Evolutionary conservation across 1,139 yeast species (phyloP), one percentile per base, ranked within the genome.

Genomic region (Yamadazyma triangularis): DNA sequence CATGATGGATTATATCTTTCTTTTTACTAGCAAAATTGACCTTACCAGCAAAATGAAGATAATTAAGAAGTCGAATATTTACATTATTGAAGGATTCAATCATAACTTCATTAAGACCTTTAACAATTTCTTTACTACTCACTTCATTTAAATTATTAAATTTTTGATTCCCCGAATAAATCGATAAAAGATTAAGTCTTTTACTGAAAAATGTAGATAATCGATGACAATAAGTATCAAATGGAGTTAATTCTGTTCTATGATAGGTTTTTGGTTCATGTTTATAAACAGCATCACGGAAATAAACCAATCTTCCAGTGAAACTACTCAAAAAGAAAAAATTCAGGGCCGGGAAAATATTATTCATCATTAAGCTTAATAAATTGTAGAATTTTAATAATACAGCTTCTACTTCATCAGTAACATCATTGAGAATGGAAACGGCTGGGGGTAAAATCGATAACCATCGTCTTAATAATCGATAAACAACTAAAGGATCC

Each of bases 271-370:
- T 15, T 10, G 27, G 16, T n/a, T 19, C 26, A 15, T n/a, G 10
- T 3, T 12, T 19, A 26, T 42, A 39, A 13, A 27, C 18, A 3
- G 44, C 47, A n/a, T 34, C 34, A 27, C 32, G 29, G 35, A 45
- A 48, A 7, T 53, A 32, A 2, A 44, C 26, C 5, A 52, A 27
- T 11, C 50, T 50, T 3, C 59, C 62, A 15, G 42, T 37, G 30
- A 58, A 58, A 14, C 48, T 46, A 10, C 54, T 51, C 13, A 56
- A 35, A 26, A 53, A 57, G 22, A 45, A 39, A 31, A 39, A 56
- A 27, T 41, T 43, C 7, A 47, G 51, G 9, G 35, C 31, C 2
- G 64, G 64, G 34, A 58, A 51, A 20, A 58, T 27, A 30, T 47
- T 48, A 24, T 53, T 55, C 20, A 58, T 34, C 4, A 54, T 38